Evolutionary conservation across 2,329 filamentous ascomycete genomes (phyloP).

Genomic region (Microsporum ferrugineum): DNA sequence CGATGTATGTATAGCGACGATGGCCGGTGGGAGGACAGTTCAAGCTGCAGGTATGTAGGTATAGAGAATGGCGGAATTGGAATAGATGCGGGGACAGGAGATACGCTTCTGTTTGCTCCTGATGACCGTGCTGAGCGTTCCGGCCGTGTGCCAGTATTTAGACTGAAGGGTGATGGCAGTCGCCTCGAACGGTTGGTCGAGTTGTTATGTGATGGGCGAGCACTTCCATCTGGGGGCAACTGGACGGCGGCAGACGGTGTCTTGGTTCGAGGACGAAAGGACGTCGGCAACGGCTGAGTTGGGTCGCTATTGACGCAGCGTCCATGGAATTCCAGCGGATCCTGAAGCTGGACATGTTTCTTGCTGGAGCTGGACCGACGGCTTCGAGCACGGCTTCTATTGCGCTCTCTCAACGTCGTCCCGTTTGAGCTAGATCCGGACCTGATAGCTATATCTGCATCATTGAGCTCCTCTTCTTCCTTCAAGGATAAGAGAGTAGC

Average conservation of each 20-base stretch:
- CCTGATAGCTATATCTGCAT: constrained; percentile 5
- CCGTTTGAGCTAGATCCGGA: constrained; percentile 2
- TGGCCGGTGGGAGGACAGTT: constrained; percentile 49
- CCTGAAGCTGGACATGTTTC: constrained; percentile 19
- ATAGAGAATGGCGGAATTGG: constrained; percentile 53
- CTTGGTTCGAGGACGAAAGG: constrained; percentile 23
- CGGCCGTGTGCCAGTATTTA: not conserved
- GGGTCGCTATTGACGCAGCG: constrained; percentile 8
- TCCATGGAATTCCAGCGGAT: constrained; percentile 17
- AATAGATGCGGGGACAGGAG: constrained; percentile 42
- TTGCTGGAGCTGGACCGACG: constrained; percentile 14
- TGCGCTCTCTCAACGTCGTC: constrained; percentile 3
- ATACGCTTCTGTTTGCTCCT: constrained; percentile 18
- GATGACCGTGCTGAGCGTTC: constrained; percentile 1
- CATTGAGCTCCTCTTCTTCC: not conserved
- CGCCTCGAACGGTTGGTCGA: constrained; percentile 25
- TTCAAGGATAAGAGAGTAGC: not conserved
- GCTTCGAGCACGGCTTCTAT: constrained; percentile 4
- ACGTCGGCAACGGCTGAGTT: constrained; percentile 11
- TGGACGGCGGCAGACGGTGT: constrained; percentile 21
- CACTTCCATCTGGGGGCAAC: constrained; percentile 22
- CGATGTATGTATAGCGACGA: constrained; percentile 54
- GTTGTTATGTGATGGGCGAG: constrained; percentile 24
- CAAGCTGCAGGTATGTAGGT: constrained; percentile 54
- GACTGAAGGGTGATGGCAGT: not conserved